A percentile compares a stretch with the other conserved stretches of the same genome.
phyloP scores from a whole-genome alignment of 2,329 filamentous ascomycete genomes.

The Eutypella sp. region DNA sequence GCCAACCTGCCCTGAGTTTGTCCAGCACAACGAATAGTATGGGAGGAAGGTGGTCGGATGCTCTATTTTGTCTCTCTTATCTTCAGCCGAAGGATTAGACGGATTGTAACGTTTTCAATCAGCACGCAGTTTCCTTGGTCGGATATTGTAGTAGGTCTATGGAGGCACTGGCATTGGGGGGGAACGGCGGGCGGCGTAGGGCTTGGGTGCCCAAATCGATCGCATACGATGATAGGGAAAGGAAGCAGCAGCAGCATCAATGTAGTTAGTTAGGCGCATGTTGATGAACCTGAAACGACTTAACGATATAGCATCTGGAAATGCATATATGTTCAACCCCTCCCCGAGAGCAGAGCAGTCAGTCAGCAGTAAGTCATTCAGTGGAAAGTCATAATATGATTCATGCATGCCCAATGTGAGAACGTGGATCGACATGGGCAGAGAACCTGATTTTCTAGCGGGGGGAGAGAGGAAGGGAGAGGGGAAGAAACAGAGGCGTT shows the following conservation, averaged over 20 bases:
- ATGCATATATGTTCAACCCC: conserved; percentile 4
- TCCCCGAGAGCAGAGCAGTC: not conserved
- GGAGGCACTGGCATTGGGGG: conserved; percentile 13
- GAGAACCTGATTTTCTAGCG: no score
- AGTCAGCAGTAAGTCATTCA: no score
- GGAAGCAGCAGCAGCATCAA: conserved; percentile 21
- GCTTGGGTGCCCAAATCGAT: conserved; percentile 9
- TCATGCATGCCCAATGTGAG: no score
- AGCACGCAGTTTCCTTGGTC: conserved; percentile 15
- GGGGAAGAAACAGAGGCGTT: not conserved
- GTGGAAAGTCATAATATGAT: no score
- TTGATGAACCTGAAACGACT: conserved; percentile 27
- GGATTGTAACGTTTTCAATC: conserved; percentile 13
- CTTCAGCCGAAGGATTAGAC: conserved; percentile 17
- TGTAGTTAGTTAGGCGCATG: conserved; percentile 30
- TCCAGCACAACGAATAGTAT: conserved; percentile 20
- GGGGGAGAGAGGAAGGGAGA: not conserved
- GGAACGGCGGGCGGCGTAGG: no score
- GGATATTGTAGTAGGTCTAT: conserved; percentile 11
- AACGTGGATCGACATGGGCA: no score
- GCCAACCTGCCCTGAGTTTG: conserved; percentile 15
- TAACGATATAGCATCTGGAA: conserved; percentile 19
- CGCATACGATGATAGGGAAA: conserved; percentile 9
- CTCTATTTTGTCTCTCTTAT: no score
- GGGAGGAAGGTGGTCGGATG: conserved; percentile 17